Conservation (phyloP, 2,329 filamentous ascomycete species). For the Cordyceps cicadae region DNA sequence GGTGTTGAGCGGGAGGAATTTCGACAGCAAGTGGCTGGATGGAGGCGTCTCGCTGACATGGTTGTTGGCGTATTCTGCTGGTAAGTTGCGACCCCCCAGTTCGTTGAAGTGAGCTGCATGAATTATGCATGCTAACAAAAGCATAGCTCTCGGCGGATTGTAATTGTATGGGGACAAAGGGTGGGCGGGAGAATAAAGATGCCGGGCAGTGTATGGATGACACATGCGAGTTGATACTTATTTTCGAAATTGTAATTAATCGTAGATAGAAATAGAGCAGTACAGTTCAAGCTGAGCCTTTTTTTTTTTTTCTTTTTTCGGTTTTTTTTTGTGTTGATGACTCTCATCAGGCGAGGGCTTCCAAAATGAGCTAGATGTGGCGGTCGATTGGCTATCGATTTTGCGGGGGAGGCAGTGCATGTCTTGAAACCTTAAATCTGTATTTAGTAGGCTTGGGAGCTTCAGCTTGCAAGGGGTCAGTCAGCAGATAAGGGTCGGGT, state of each 20-base stretch:
- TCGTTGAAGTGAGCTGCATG: not conserved
- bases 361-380: not conserved
- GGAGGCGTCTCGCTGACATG: slow-evolving; percentile 77
- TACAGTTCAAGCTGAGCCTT: not conserved
- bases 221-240: not conserved
- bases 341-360: not conserved
- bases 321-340: not conserved
- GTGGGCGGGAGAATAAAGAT: too few species aligned
- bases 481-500: too few species aligned
- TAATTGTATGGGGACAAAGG: not conserved
- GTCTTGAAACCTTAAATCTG: not conserved
- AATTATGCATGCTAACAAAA: not conserved
- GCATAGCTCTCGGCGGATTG: slow-evolving; percentile 5
- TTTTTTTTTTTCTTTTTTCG: too few species aligned
- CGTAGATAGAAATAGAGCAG: slow-evolving; percentile 1
- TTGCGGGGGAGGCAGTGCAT: slow-evolving; percentile 11
- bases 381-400: not conserved
- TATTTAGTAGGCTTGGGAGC: not conserved
- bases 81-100: slow-evolving; percentile 36
- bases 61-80: slow-evolving; percentile 74
- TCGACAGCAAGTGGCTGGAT: slow-evolving; percentile 64
- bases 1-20: slow-evolving; percentile 63
- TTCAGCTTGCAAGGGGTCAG: not conserved
- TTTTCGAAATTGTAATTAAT: not conserved
- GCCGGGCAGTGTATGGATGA: not conserved